Evolutionary conservation across 1,284 basidiomycete species (phyloP).

Genomic region (Malassezia nana): DNA sequence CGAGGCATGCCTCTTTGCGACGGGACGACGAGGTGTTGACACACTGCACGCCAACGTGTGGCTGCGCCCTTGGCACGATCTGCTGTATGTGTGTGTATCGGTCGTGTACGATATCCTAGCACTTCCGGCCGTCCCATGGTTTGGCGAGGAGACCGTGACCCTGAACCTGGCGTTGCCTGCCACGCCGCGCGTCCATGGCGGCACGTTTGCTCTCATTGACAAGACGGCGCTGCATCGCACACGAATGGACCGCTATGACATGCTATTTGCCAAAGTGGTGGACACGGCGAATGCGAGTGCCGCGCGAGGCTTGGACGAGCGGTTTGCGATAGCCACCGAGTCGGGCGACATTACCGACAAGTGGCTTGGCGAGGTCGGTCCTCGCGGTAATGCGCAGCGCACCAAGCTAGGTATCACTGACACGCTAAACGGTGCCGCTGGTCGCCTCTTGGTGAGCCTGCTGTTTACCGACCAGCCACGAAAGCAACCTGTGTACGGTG

Average conservation of each 20-base stretch:
- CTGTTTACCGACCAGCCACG: slow-evolving; percentile 40
- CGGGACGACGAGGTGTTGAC: slow-evolving; percentile 35
- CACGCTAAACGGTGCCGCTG: slow-evolving; percentile 25
- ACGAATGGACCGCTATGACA: slow-evolving; percentile 36
- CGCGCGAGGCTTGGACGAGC: slow-evolving; percentile 28
- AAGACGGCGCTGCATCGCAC: slow-evolving; percentile 31
- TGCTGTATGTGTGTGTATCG: slow-evolving; percentile 18
- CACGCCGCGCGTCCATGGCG: slow-evolving; percentile 24
- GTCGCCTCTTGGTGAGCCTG: slow-evolving; percentile 33
- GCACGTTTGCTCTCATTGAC: slow-evolving; percentile 41
- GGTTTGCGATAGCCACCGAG: slow-evolving; percentile 42
- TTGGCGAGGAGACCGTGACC: slow-evolving; percentile 28
- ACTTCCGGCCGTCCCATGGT: slow-evolving; percentile 22
- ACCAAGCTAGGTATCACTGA: slow-evolving; percentile 30
- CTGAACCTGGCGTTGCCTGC: slow-evolving; percentile 34
- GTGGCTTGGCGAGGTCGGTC: slow-evolving; percentile 38
- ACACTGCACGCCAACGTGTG: slow-evolving; percentile 31
- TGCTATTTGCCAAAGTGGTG: slow-evolving; percentile 38
- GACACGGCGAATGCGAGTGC: slow-evolving; percentile 25
- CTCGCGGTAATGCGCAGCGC: slow-evolving; percentile 35
- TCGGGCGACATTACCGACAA: slow-evolving; percentile 35
- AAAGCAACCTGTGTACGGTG: slow-evolving; percentile 20
- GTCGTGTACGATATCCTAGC: slow-evolving; percentile 27
- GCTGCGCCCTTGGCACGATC: slow-evolving; percentile 36
- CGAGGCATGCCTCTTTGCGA: slow-evolving; percentile 39